Evolutionary conservation across 2,329 filamentous ascomycete species (phyloP).

Genomic region (Apiospora aurea): DNA sequence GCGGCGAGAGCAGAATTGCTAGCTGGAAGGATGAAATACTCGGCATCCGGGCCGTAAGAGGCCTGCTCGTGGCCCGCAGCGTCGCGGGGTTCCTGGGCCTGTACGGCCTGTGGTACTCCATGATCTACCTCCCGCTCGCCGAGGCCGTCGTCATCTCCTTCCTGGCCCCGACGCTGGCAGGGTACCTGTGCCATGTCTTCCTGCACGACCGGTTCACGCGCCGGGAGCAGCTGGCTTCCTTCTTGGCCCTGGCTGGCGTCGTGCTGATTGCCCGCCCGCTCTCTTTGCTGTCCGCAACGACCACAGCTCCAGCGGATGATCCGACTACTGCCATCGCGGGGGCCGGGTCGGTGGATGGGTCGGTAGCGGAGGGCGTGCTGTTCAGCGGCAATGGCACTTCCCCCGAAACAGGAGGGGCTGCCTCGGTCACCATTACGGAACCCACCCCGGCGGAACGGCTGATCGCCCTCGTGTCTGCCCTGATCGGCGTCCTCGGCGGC

Average conservation of each 20-base stretch:
- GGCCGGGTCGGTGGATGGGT: neutral
- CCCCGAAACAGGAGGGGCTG: neutral
- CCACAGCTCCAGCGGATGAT: neutral
- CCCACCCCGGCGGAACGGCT: constrained; percentile 70
- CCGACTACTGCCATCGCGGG: neutral
- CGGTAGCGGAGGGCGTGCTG: neutral
- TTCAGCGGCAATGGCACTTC: neutral
- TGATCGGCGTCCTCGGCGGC: constrained; percentile 80
- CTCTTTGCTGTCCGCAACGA: constrained; percentile 35
- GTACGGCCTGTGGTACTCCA: constrained; percentile 73
- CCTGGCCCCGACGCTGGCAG: constrained; percentile 78
- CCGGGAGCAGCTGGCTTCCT: constrained; percentile 76
- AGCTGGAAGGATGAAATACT: constrained; percentile 45
- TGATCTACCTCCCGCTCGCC: constrained; percentile 80
- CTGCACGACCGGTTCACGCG: constrained; percentile 79
- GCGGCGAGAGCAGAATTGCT: neutral
- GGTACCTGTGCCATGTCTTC: constrained; percentile 80
- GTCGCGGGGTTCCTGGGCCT: constrained; percentile 79
- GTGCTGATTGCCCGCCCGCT: constrained; percentile 80
- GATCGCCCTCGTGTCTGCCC: constrained; percentile 72
- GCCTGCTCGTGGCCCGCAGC: constrained; percentile 72
- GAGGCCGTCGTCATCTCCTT: constrained; percentile 93
- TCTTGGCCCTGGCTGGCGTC: constrained; percentile 80
- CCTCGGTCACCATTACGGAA: constrained; percentile 30
- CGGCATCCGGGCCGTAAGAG: constrained; percentile 70